Evolutionary conservation across 2,329 filamentous ascomycete species (phyloP).

Genomic region (Magnaporthales sp.): DNA sequence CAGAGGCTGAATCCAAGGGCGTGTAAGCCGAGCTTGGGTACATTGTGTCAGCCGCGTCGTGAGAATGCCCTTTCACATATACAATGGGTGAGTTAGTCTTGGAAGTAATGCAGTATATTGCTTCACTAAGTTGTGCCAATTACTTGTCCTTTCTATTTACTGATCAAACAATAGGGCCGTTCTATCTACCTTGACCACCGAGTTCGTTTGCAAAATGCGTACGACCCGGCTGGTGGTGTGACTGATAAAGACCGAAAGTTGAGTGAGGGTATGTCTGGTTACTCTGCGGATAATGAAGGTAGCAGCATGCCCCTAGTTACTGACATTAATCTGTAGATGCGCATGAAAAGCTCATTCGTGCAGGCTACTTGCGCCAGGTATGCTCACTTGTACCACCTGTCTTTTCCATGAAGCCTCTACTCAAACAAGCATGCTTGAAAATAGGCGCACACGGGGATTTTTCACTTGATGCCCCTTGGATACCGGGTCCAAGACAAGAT

Average conservation of each 20-base stretch:
- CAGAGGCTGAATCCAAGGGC: neutral
- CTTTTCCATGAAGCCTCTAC: neutral
- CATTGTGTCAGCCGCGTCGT: neutral
- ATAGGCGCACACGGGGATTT: constrained; percentile 79
- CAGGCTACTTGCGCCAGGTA: constrained; percentile 67
- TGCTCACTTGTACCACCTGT: neutral
- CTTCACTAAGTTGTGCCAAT: neutral
- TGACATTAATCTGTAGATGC: constrained; percentile 36
- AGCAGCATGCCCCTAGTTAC: neutral
- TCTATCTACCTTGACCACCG: constrained; percentile 15
- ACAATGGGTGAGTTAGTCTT: neutral
- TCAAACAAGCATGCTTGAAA: neutral
- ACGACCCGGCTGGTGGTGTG: constrained; percentile 58
- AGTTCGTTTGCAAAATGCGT: constrained; percentile 60
- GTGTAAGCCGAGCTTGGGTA: neutral
- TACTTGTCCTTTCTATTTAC: neutral
- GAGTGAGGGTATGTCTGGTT: constrained; percentile 37
- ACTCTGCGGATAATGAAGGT: neutral
- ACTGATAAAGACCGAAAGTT: constrained; percentile 48
- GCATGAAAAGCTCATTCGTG: constrained; percentile 58
- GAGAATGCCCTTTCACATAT: neutral
- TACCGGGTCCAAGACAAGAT: constrained; percentile 82
- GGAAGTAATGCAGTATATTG: neutral
- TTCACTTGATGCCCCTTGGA: constrained; percentile 84
- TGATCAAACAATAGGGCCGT: neutral